A percentile compares a stretch with the other conserved stretches of the same genome.
phyloP scores from a whole-genome alignment of 164 flowering plant species.

The Malania oleifera region DNA sequence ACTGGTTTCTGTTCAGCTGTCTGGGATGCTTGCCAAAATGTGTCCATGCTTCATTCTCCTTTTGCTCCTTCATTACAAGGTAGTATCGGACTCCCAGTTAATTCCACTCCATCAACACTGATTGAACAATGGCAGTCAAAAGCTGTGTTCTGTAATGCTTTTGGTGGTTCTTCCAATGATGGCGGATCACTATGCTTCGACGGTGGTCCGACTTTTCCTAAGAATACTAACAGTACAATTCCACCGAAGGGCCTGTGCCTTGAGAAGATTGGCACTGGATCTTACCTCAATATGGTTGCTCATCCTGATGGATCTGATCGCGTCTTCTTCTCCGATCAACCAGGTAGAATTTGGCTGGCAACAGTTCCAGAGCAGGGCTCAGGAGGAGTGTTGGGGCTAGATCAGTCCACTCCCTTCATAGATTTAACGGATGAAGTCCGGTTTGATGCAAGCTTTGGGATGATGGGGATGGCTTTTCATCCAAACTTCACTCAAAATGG shows the following conservation, averaged over 20 bases:
- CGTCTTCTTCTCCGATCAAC: slow-evolving; percentile 31
- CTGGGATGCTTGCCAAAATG: not conserved
- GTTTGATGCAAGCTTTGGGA: slow-evolving; percentile 24
- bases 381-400: slow-evolving; percentile 19
- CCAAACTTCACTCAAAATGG: slow-evolving; percentile 41
- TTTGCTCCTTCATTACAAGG: not conserved
- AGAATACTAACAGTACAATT: not conserved
- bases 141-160: not conserved
- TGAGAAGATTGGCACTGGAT: slow-evolving; percentile 32
- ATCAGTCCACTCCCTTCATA: slow-evolving; percentile 32
- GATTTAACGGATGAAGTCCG: slow-evolving; percentile 39
- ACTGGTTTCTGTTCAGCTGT: not conserved
- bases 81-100: not conserved
- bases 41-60: not conserved
- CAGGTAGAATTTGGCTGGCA: slow-evolving; percentile 41
- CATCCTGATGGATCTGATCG: slow-evolving; percentile 54
- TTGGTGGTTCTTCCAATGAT: not conserved
- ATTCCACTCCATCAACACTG: not conserved
- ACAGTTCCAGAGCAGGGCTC: slow-evolving; percentile 32
- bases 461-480: slow-evolving; percentile 47
- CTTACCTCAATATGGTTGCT: slow-evolving; percentile 36
- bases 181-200: not conserved
- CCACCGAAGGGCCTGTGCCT: slow-evolving; percentile 10
- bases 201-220: not conserved
- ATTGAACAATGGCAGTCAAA: not conserved